phyloP scores from a whole-genome alignment of 2,329 filamentous ascomycete genomes.

The Anthostomella pinea region DNA sequence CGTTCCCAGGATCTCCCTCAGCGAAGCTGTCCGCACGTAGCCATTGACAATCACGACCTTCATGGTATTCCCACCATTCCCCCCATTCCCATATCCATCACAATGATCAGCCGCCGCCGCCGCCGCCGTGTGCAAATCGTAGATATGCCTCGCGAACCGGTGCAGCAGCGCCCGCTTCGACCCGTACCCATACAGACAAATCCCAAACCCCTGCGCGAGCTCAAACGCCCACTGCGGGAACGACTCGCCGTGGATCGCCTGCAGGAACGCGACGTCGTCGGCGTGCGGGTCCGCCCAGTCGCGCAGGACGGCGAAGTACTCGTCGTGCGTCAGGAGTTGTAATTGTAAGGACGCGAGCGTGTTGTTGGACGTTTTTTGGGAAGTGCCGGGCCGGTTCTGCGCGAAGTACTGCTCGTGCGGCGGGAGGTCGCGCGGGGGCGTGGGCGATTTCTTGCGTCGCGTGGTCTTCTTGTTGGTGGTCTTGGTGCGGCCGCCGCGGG shows the following conservation, averaged over 20 bases:
- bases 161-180: conserved; percentile 77
- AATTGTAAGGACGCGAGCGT: conserved; percentile 71
- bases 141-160: conserved; percentile 70
- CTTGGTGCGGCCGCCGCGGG: conserved; percentile 37
- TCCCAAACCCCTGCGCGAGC: conserved; percentile 77
- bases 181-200: conserved; percentile 90
- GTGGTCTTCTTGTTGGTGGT: conserved; percentile 40
- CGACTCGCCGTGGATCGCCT: conserved; percentile 72
- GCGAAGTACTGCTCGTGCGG: conserved; percentile 91
- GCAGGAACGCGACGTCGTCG: conserved; percentile 67
- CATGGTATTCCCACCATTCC: too few species aligned
- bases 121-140: conserved; percentile 42
- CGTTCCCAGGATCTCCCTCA: conserved; percentile 68
- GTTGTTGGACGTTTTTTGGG: conserved; percentile 78
- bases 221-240: conserved; percentile 95
- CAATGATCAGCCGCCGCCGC: too few species aligned
- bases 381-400: conserved; percentile 78
- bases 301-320: conserved; percentile 74
- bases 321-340: conserved; percentile 80
- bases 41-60: conserved; percentile 82
- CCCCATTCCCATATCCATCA: too few species aligned
- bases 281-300: conserved; percentile 66
- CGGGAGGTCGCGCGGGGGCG: conserved; percentile 77
- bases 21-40: conserved; percentile 64
- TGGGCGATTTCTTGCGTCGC: conserved; percentile 64